Conservation (phyloP, 2,329 filamentous ascomycete species). For the Monilinia polystroma region DNA sequence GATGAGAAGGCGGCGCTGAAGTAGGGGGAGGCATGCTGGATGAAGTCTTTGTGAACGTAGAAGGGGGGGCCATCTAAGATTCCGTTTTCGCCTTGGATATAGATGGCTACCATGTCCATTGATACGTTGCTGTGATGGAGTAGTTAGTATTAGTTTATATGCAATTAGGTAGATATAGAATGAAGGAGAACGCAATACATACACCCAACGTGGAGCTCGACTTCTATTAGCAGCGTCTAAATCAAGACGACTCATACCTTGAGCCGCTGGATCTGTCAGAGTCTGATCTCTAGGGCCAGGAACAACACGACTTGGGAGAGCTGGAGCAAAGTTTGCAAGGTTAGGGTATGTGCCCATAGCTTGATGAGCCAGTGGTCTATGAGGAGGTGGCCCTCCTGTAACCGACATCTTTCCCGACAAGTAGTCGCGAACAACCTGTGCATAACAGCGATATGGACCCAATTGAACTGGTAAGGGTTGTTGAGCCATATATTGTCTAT, state of each 20-base stretch:
- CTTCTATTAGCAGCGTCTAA: not conserved
- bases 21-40: slow-evolving; percentile 12
- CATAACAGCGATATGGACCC: not conserved
- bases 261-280: not conserved
- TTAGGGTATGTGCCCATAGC: no score
- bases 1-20: slow-evolving; percentile 23
- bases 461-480: not conserved
- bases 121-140: not conserved
- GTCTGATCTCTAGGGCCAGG: not conserved
- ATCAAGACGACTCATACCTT: not conserved
- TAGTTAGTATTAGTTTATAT: not conserved
- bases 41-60: slow-evolving; percentile 12
- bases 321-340: not conserved
- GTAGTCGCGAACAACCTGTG: not conserved
- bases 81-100: not conserved
- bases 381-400: no score
- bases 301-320: not conserved
- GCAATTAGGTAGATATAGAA: not conserved
- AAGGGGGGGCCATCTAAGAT: not conserved
- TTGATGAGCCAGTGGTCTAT: not conserved
- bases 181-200: not conserved
- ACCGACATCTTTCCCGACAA: not conserved
- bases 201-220: not conserved
- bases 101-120: not conserved
- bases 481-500: no score